Percentiles rank a stretch among this genome's conserved stretches.
Conservation (phyloP, 2,329 filamentous ascomycete species). For the Penicillium sp. region DNA sequence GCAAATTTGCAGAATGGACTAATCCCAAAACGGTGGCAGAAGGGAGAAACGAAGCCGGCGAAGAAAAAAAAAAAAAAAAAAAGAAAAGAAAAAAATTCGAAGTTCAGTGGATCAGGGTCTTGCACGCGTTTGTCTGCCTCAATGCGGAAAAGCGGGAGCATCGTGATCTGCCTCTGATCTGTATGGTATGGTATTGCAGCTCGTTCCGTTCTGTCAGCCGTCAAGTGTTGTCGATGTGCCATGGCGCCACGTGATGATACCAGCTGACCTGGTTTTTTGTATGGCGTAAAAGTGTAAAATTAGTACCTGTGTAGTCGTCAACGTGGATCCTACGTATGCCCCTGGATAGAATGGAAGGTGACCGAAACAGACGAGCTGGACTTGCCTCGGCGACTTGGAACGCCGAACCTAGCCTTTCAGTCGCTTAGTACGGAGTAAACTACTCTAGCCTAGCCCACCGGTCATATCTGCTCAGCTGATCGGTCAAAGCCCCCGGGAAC, state of each 20-base stretch:
- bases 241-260: conserved; percentile 32
- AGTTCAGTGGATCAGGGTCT: conserved; percentile 20
- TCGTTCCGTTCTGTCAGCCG: neutral
- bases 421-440: neutral
- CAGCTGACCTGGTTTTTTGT: conserved; percentile 12
- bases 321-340: neutral
- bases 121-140: conserved; percentile 20
- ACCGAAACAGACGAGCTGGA: neutral
- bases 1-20: conserved; percentile 3
- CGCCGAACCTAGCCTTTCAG: neutral
- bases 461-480: conserved; percentile 10
- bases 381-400: neutral
- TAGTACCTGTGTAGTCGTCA: neutral
- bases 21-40: conserved; percentile 12
- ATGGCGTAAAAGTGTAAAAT: neutral
- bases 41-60: conserved; percentile 12
- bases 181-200: conserved; percentile 1
- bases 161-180: conserved; percentile 14
- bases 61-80: neutral
- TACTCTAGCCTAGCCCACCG: neutral
- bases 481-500: conserved; percentile 7
- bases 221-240: neutral
- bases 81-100: conserved; percentile 10
- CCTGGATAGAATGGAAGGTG: neutral
- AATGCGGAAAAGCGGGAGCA: conserved; percentile 20